Conservation (phyloP, 23 red algal genomes). For the Gracilaria gracilis region DNA sequence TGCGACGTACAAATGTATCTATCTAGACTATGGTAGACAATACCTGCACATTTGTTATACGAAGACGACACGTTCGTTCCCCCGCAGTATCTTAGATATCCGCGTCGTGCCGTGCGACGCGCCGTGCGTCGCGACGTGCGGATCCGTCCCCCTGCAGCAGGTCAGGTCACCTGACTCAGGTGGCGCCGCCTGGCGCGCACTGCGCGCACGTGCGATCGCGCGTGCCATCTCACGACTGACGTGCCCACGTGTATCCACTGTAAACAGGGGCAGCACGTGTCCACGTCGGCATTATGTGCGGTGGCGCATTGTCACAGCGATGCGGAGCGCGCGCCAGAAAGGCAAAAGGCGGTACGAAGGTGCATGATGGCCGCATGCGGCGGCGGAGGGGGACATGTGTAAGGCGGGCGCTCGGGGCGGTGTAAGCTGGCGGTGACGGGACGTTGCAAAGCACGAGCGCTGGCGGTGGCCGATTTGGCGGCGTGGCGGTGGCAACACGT, state of each 20-base stretch:
- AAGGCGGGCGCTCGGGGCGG: background rate
- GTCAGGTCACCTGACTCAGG: no score
- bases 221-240: background rate
- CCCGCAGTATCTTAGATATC: background rate
- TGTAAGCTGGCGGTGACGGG: background rate
- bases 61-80: background rate
- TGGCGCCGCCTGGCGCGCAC: background rate
- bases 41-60: no score
- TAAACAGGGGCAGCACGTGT: background rate
- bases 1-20: no score
- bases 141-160: background rate
- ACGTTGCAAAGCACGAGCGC: background rate
- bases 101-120: background rate
- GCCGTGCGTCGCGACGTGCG: background rate
- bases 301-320: no score
- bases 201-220: background rate
- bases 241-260: background rate
- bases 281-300: background rate
- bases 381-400: background rate
- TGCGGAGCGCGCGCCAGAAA: no score
- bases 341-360: no score
- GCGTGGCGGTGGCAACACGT: background rate
- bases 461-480: background rate
- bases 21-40: no score
- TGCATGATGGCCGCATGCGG: background rate